Conservation (phyloP, 2,329 filamentous ascomycete genomes). For the Nothomitra cinnamomea region DNA sequence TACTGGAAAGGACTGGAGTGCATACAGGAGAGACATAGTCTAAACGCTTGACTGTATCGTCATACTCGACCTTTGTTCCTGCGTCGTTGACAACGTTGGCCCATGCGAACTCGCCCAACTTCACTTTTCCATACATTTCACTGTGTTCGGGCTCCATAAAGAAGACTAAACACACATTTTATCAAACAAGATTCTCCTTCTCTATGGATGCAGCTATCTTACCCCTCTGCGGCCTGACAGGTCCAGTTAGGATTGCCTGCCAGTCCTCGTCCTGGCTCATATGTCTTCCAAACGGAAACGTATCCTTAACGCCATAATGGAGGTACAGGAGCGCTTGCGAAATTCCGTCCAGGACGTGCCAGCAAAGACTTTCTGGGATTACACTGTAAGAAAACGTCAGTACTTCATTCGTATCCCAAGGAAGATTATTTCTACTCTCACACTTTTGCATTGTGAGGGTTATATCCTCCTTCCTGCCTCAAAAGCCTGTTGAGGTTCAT, state of each 20-base stretch:
- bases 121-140: slow-evolving; percentile 4
- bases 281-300: not conserved
- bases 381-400: not conserved
- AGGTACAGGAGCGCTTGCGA: slow-evolving; percentile 5
- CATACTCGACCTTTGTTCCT: not conserved
- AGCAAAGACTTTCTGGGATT: slow-evolving; percentile 5
- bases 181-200: not conserved
- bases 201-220: not conserved
- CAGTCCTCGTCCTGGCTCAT: slow-evolving; percentile 6
- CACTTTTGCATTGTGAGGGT: not conserved
- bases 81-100: not conserved
- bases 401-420: not conserved
- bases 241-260: not conserved
- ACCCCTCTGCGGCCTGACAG: slow-evolving; percentile 3
- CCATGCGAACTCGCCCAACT: slow-evolving; percentile 3
- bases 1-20: not conserved
- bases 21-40: not conserved
- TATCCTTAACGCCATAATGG: slow-evolving; percentile 1
- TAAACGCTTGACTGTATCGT: not conserved
- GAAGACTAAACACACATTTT: not conserved
- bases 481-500: not conserved
- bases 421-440: not conserved
- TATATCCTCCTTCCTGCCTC: not conserved
- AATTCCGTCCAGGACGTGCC: slow-evolving; percentile 6
- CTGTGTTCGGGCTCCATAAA: slow-evolving; percentile 1